A percentile compares a stretch with the other conserved stretches of the same genome.
phyloP scores from a whole-genome alignment of 148 eudicot species.

The Dianthus caryophyllus region DNA sequence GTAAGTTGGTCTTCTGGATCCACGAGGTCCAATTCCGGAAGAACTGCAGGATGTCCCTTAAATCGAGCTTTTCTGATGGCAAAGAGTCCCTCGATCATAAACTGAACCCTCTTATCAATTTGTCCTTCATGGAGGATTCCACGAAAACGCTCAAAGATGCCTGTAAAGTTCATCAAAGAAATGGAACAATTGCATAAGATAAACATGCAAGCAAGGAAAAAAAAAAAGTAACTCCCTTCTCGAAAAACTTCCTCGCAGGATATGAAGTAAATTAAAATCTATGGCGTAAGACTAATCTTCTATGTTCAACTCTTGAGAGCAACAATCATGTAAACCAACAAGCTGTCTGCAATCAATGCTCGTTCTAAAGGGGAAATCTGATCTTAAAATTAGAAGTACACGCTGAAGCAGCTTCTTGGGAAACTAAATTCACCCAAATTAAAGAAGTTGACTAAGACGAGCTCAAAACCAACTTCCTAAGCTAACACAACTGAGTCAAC shows the following conservation, averaged over 20 bases:
- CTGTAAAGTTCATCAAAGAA: slow-evolving; percentile 26
- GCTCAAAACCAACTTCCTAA: too few species aligned
- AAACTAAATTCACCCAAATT: too few species aligned
- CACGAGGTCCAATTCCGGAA: slow-evolving; percentile 88
- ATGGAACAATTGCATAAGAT: neutral
- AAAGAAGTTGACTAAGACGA: too few species aligned
- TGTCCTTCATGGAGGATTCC: slow-evolving; percentile 98
- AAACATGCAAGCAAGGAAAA: slow-evolving; percentile 6
- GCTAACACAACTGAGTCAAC: too few species aligned
- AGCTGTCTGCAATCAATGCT: neutral
- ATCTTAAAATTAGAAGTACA: too few species aligned
- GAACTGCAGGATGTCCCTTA: slow-evolving; percentile 91
- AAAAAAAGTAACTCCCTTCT: too few species aligned
- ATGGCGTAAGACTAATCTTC: too few species aligned
- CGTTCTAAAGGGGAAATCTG: too few species aligned
- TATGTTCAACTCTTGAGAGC: too few species aligned
- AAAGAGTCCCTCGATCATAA: slow-evolving; percentile 84
- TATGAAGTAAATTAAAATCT: neutral
- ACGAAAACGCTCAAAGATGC: slow-evolving; percentile 90
- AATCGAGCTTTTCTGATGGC: slow-evolving; percentile 64
- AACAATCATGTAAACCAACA: too few species aligned
- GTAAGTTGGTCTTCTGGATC: slow-evolving; percentile 91
- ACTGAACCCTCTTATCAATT: slow-evolving; percentile 91
- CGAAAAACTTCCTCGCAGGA: too few species aligned
- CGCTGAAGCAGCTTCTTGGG: too few species aligned